These are phyloP conservation scores for Aspergillus ustus DNA, from an alignment of 2,329 filamentous ascomycete species.

Conservation along the genomic window DNA sequence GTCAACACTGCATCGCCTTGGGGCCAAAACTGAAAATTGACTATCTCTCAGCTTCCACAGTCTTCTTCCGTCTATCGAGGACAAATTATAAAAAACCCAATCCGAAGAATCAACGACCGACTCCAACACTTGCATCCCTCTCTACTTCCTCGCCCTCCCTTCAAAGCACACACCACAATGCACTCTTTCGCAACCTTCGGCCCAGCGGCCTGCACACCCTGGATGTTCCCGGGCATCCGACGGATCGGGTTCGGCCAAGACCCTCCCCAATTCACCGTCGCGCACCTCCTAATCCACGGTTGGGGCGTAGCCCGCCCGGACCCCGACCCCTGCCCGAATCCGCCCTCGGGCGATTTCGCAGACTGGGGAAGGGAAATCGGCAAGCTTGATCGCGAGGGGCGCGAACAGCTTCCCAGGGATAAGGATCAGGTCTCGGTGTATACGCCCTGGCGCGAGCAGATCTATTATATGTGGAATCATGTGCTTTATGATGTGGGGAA, in stretches of 20 bases:
- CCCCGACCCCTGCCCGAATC: neutral
- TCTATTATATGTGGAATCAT: slow-evolving; percentile 1
- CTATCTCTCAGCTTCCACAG: too few species aligned
- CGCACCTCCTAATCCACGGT: neutral
- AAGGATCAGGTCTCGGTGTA: neutral
- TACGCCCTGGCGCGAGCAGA: slow-evolving; percentile 1
- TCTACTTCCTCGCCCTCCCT: too few species aligned
- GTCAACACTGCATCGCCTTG: too few species aligned
- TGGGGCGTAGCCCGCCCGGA: neutral
- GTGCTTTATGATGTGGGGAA: neutral
- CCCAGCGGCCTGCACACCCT: neutral
- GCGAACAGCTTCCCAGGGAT: neutral
- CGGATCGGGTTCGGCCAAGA: neutral
- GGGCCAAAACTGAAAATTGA: too few species aligned
- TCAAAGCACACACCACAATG: neutral
- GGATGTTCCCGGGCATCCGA: neutral
- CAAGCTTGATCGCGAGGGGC: neutral
- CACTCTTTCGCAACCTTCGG: neutral
- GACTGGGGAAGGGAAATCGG: neutral
- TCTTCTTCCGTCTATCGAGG: too few species aligned
- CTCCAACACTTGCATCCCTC: too few species aligned
- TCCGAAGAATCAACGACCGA: too few species aligned
- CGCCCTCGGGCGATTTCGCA: neutral
- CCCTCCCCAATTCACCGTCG: neutral
- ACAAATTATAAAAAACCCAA: too few species aligned